Base-by-base conservation (phyloP, 2,329 filamentous ascomycete genomes). In the Fusarium hostae region DNA sequence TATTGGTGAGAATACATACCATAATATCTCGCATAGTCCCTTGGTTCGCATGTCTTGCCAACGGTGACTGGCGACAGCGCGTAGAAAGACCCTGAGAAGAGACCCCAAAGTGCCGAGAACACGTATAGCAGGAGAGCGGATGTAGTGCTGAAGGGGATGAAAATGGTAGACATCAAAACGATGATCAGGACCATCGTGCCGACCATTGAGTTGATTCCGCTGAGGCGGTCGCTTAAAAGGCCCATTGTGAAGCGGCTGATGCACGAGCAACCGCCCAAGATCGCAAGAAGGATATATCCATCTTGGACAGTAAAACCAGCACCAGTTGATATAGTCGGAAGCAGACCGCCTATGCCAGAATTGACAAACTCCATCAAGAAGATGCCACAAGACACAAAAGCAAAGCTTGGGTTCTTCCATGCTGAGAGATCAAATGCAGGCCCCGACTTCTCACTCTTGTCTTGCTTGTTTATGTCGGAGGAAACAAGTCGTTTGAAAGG, bases 321-420 rank as follows among this genome's bases (percentile, higher is more conserved):
- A 1, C 51, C 71, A 2, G 76, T 79, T 0, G 81, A 81, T 60
- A 85, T 85, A 0, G 83, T 84, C 1, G 84, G 84, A 2, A 86
- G 73, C 5, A 85, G 79, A 0, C 82, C 82, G 1, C 81, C 79
- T 7, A 83, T 80, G 6, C 84, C 83, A 43, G 84, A 85, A 8
- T 86, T 79, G 24, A 84, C 83, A 45, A 86, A 82, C 28, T 86
- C 85, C 22, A 86, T 81, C 1, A 81, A 72, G 52, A 85, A 83
- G 3, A 85, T 75, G 2, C 79, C 81, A 9, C 79, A 67, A 0
- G 82, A 79, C 3, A 84, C 73, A 24, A 84, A 81, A 0, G 73
- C 76, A 37, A 86, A 81, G 0, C 82, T 76, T 1, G 78, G 72
- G 2, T 79, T 80, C 12, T 66, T 76, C 60, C 85, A 84, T 0